These are phyloP conservation scores for Annona cherimola DNA, from an alignment of 164 flowering plant species.

Conservation along the genomic window DNA sequence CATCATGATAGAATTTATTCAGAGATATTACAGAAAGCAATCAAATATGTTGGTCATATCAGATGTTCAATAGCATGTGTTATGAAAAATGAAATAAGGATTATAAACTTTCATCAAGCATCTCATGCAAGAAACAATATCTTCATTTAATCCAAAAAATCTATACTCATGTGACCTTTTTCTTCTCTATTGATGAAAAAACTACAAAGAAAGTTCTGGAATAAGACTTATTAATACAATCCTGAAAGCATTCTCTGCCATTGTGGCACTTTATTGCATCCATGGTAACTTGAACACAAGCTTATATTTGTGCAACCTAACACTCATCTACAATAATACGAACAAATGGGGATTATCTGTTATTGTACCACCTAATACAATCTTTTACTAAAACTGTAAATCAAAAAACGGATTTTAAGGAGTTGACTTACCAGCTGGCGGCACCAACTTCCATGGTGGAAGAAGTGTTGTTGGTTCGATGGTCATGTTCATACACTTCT, in stretches of 20 bases:
- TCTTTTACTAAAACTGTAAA: not conserved
- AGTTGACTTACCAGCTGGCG: slow-evolving; percentile 43
- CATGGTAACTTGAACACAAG: not conserved
- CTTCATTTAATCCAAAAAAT: no score
- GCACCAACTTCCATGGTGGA: slow-evolving; percentile 63
- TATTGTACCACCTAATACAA: not conserved
- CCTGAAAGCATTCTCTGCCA: not conserved
- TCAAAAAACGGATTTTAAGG: not conserved
- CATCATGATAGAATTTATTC: no score
- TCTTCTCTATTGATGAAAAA: no score
- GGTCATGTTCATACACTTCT: slow-evolving; percentile 55
- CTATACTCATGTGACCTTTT: no score
- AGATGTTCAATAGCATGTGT: no score
- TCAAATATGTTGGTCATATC: no score
- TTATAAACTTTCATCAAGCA: no score
- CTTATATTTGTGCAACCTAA: not conserved
- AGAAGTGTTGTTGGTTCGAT: slow-evolving; percentile 45
- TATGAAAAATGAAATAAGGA: no score
- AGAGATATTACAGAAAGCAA: no score
- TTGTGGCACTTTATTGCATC: not conserved
- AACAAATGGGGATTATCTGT: not conserved
- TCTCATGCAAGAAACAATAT: no score
- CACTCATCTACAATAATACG: not conserved
- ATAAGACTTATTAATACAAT: no score
- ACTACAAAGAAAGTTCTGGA: no score